Base-by-base conservation (phyloP, 495 filamentous ascomycete species). In the Aspergillus baeticus region DNA sequence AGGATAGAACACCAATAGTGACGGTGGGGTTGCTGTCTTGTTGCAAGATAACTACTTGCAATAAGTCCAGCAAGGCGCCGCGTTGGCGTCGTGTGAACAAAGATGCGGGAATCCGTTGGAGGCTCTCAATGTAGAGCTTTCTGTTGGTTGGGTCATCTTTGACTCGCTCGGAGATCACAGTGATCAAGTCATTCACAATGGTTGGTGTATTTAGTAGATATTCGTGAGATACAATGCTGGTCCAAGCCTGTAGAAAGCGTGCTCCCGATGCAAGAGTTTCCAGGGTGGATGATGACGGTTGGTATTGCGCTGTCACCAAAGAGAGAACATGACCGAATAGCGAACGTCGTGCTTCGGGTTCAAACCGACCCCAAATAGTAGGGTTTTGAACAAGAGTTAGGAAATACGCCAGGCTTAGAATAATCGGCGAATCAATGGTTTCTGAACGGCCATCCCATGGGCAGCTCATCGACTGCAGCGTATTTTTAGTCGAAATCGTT, bases 171-270 rank as follows among this genome's bases (percentile, higher is more conserved):
- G 66, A 70, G 7, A 78, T 60, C 3, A 78, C 60, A 37, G 59
- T 53, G 18, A 67, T 62, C 29, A 78, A 33, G 49, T 76, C 74
- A 17, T 59, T 54, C 10, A 69, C 69, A 47, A 78, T 63, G 10
- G 48, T 56, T 11, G 73, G 73, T 3, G 67, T 62, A 26, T 65
- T 69, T 33, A 75, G 67, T 35, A 78, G 66, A 50, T 78, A 78
- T 38, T 78, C 76, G 38, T 77, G 71, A 26, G 71, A 77, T 4
- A 74, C 67, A 15, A 78, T 54, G 50, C 69, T 70, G n/a, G 68
- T 62, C 76, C 76, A 78, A 7, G 68, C 67, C 47, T 77, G 73
- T 23, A 75, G 58, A 56, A 75, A 74, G 23, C 64, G 65, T 21
- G 70, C 67, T 43, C 68, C 60, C 23, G 63, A 54, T 1, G 67